These are phyloP conservation scores for Entomortierella parvispora DNA, from an alignment of 192 early-diverging fungal genomes.

Conservation along the genomic window DNA sequence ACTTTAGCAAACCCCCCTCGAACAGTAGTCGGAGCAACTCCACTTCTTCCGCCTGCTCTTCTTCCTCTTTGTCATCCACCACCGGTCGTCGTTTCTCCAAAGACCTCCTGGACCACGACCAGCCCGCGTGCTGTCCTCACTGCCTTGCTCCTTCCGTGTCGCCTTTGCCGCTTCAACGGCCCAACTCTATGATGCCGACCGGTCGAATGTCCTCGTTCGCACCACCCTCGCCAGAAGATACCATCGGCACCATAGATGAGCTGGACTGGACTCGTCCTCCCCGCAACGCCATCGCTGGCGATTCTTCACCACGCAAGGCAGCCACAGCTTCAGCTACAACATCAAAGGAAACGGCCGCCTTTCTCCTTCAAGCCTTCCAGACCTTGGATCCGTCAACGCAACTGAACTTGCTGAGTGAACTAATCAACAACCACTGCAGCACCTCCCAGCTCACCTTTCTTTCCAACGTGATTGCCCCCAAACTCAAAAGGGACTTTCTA, in stretches of 20 bases:
- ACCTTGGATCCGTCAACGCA: slow-evolving; percentile 38
- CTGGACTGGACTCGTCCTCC: background rate
- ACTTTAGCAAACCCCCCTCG: too few species aligned
- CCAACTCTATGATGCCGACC: background rate
- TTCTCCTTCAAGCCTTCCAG: slow-evolving; percentile 52
- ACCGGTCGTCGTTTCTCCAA: too few species aligned
- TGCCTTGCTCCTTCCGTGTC: background rate
- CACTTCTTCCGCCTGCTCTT: too few species aligned
- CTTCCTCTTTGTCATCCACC: too few species aligned
- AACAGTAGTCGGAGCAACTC: too few species aligned
- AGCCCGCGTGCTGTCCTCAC: background rate
- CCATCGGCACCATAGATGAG: background rate
- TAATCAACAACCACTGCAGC: slow-evolving; percentile 57
- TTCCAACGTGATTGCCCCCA: slow-evolving; percentile 61
- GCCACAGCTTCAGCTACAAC: slow-evolving; percentile 4
- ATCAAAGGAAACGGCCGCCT: slow-evolving; percentile 13
- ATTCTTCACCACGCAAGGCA: background rate
- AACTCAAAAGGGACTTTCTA: slow-evolving; percentile 91
- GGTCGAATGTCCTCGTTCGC: background rate
- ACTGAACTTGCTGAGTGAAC: slow-evolving; percentile 53
- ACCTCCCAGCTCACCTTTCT: slow-evolving; percentile 62
- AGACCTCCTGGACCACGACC: background rate
- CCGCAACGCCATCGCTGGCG: too few species aligned
- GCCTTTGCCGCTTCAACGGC: background rate
- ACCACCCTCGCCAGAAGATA: background rate